Percentiles rank a stretch among this genome's conserved stretches.
Evolutionary conservation across 176 grass and related monocot genomes (phyloP).

Genomic region (Oryza glumipatula): DNA sequence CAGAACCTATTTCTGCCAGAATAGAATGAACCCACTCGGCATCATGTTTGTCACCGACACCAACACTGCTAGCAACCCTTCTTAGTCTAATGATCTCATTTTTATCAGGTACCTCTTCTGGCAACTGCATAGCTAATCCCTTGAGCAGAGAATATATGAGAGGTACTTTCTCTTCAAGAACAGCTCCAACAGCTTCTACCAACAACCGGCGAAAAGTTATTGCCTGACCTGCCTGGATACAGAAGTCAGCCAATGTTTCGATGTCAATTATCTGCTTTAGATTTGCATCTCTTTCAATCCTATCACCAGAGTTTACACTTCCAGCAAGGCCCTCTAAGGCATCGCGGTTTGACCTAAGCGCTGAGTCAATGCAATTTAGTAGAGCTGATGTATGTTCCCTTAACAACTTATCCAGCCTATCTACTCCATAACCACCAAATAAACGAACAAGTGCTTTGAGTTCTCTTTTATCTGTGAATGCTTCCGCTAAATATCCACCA

Average conservation of each 20-base stretch:
- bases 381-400: constrained; percentile 92
- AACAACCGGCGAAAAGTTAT: constrained; percentile 85
- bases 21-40: constrained; percentile 88
- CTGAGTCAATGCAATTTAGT: constrained; percentile 86
- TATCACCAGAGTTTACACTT: constrained; percentile 84
- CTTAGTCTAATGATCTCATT: constrained; percentile 77
- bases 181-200: constrained; percentile 71
- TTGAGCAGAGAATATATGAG: constrained; percentile 81
- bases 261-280: constrained; percentile 94
- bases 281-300: constrained; percentile 91
- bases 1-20: constrained; percentile 65
- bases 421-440: constrained; percentile 94
- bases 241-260: constrained; percentile 82
- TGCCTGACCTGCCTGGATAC: constrained; percentile 92
- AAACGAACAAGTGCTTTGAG: constrained; percentile 86
- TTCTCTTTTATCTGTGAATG: constrained; percentile 87
- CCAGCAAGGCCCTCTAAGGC: constrained; percentile 83
- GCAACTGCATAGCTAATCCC: constrained; percentile 75
- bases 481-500: constrained; percentile 72
- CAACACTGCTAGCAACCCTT: constrained; percentile 75
- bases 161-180: constrained; percentile 92
- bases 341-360: constrained; percentile 84
- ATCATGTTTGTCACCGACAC: constrained; percentile 85
- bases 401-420: constrained; percentile 78
- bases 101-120: constrained; percentile 81